These are phyloP conservation scores for Globisporangium parvum DNA, from an alignment of 352 stramenopile species.

Conservation along the genomic window DNA sequence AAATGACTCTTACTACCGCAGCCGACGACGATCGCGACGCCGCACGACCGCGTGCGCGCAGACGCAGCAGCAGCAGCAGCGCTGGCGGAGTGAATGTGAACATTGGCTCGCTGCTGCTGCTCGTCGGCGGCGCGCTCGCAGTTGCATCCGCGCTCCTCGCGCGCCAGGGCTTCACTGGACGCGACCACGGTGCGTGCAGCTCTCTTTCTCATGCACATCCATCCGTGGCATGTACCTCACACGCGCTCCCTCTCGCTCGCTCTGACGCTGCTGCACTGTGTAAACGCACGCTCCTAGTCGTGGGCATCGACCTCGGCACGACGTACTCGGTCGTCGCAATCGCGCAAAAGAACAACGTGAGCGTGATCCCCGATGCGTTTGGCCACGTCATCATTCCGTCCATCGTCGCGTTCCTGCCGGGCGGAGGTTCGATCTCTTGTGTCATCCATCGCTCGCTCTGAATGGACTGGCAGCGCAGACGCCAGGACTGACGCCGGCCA, in stretches of 20 bases:
- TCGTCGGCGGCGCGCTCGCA: conserved; percentile 29
- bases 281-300: conserved; percentile 26
- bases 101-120: conserved; percentile 37
- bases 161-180: conserved; percentile 45
- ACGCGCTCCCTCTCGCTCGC: background rate
- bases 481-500: background rate
- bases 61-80: background rate
- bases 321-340: conserved; percentile 79
- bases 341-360: conserved; percentile 55
- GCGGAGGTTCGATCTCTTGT: conserved; percentile 34
- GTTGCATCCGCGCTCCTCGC: conserved; percentile 45
- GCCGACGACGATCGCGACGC: background rate
- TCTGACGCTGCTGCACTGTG: background rate
- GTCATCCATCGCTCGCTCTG: too few species aligned
- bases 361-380: conserved; percentile 43
- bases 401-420: conserved; percentile 50
- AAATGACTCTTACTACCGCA: too few species aligned
- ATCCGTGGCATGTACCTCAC: too few species aligned
- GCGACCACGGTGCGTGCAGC: conserved; percentile 38
- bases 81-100: conserved; percentile 9
- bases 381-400: conserved; percentile 54
- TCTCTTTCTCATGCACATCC: too few species aligned
- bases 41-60: background rate
- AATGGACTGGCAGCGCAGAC: too few species aligned
- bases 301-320: conserved; percentile 70